A percentile compares a stretch with the other conserved stretches of the same genome.
Evolutionary conservation across 208 protist genomes (phyloP).

Genomic region (Wallacemonas sp.): DNA sequence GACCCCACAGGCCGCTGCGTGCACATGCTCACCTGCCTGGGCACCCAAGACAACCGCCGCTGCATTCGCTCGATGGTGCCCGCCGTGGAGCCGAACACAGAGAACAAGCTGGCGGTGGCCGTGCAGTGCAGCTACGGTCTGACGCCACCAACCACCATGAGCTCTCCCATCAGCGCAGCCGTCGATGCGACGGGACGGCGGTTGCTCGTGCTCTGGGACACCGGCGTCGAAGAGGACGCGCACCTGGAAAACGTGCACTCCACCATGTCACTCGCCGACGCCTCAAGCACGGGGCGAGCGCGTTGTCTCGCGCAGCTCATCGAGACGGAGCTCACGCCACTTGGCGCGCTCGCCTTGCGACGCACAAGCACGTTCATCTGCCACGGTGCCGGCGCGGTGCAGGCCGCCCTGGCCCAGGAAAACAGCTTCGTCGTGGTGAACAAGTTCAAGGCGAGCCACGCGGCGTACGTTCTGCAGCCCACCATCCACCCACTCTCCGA

Average conservation of each 20-base stretch:
- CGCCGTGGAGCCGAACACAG: conserved; percentile 14
- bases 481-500: not conserved
- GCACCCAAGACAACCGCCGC: conserved; percentile 23
- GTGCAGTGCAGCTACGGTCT: conserved; percentile 44
- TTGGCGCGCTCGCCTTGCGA: conserved; percentile 13
- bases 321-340: conserved; percentile 15
- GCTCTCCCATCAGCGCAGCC: conserved; percentile 49
- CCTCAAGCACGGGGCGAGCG: not conserved
- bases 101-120: conserved; percentile 29
- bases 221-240: conserved; percentile 55
- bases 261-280: conserved; percentile 42
- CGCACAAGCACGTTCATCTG: conserved; percentile 15
- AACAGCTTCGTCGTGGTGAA: conserved; percentile 3
- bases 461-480: conserved; percentile 11
- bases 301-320: conserved; percentile 21
- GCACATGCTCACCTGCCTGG: conserved; percentile 65
- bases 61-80: conserved; percentile 58
- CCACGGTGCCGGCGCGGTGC: conserved; percentile 5
- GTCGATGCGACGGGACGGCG: conserved; percentile 20
- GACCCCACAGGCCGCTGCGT: conserved; percentile 21
- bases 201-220: conserved; percentile 53
- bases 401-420: conserved; percentile 1
- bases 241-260: conserved; percentile 52
- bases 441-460: conserved; percentile 1
- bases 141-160: conserved; percentile 41